Percentiles rank a stretch among this genome's conserved stretches.
Conservation (phyloP, 495 filamentous ascomycete species). For the Penicillium dipodomyicola region DNA sequence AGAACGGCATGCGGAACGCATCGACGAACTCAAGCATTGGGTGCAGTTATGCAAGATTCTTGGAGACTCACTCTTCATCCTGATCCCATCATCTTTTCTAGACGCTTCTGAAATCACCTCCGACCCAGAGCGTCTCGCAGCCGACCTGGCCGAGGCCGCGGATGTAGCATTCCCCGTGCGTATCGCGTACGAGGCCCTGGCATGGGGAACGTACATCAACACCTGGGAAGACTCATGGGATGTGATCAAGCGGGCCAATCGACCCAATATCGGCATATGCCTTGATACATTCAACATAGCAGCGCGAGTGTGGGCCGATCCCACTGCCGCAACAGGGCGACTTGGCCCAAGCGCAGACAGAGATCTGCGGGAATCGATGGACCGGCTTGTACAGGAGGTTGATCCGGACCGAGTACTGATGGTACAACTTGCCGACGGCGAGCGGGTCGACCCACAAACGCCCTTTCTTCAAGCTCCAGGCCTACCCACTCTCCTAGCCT, state of each 20-base stretch:
- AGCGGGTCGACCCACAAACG: constrained; percentile 42
- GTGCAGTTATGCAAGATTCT: constrained; percentile 58
- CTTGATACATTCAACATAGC: constrained; percentile 77
- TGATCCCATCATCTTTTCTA: constrained; percentile 67
- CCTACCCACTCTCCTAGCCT: constrained; percentile 41
- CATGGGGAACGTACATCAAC: constrained; percentile 67
- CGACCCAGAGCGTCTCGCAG: constrained; percentile 53
- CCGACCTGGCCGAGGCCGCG: constrained; percentile 60
- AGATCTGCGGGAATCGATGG: constrained; percentile 52
- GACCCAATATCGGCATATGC: constrained; percentile 69
- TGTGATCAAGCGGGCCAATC: constrained; percentile 57
- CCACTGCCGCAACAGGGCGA: constrained; percentile 47
- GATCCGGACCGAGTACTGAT: constrained; percentile 64
- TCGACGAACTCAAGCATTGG: constrained; percentile 62
- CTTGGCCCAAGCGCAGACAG: constrained; percentile 48
- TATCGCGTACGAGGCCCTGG: constrained; percentile 67
- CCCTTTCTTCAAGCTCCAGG: constrained; percentile 19
- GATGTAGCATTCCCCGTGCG: constrained; percentile 58
- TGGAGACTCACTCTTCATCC: constrained; percentile 57
- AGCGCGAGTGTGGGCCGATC: constrained; percentile 65
- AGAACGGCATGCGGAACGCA: constrained; percentile 47
- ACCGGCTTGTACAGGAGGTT: constrained; percentile 51
- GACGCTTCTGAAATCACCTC: constrained; percentile 49
- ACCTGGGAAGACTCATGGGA: constrained; percentile 70
- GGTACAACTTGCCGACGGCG: constrained; percentile 71